These are phyloP conservation scores for Saccharata proteae DNA, from an alignment of 2,329 filamentous ascomycete species.

Conservation along the genomic window DNA sequence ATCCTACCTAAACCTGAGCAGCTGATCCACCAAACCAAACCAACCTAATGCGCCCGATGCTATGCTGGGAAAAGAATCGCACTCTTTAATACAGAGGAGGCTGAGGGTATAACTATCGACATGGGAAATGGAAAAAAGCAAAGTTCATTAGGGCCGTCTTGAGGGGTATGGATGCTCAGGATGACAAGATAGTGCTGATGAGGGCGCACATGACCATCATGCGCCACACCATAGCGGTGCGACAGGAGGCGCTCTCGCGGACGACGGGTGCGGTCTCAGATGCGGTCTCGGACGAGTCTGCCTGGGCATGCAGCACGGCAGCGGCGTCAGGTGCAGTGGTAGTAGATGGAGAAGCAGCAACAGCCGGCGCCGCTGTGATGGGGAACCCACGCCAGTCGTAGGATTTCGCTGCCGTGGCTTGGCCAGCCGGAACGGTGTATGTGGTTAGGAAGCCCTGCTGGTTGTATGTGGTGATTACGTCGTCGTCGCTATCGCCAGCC, in stretches of 20 bases:
- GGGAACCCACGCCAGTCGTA: slow-evolving; percentile 36
- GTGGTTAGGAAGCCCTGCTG: slow-evolving; percentile 39
- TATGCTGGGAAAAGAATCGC: too few species aligned
- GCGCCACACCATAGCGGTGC: slow-evolving; percentile 2
- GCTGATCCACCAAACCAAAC: too few species aligned
- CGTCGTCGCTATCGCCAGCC: slow-evolving; percentile 27
- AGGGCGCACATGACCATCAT: neutral
- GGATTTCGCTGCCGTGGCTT: slow-evolving; percentile 23
- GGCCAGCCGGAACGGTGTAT: slow-evolving; percentile 26
- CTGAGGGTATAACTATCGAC: too few species aligned
- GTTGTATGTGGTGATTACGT: slow-evolving; percentile 33
- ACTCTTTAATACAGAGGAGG: too few species aligned
- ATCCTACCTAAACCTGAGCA: too few species aligned
- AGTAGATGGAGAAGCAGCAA: slow-evolving; percentile 3
- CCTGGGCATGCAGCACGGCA: slow-evolving; percentile 1
- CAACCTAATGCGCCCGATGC: too few species aligned
- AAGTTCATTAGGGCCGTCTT: too few species aligned
- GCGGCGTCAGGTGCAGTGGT: neutral
- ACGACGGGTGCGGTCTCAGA: neutral
- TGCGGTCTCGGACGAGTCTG: slow-evolving; percentile 1
- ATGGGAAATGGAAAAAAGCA: too few species aligned
- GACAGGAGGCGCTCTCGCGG: neutral
- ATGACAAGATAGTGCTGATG: neutral
- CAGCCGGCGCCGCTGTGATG: slow-evolving; percentile 22
- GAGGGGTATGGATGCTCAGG: slow-evolving; percentile 1